Percentiles rank a stretch among this genome's conserved stretches.
Evolutionary conservation across 257 asterid species (phyloP).

Genomic region (Solanum ossicruentum): DNA sequence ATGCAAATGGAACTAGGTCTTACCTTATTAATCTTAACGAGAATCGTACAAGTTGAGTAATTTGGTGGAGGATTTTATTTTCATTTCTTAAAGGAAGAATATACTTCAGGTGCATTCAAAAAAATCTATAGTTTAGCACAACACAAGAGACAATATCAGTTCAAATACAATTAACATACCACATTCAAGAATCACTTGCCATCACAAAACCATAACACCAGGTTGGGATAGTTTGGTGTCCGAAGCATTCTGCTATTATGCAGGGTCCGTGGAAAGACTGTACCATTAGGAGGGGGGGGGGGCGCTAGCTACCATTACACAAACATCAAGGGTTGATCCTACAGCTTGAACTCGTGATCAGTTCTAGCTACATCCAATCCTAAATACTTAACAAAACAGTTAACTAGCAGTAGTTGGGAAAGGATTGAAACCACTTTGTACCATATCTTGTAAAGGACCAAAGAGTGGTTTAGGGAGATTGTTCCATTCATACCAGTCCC

Average conservation of each 20-base stretch:
- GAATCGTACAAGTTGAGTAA: no score
- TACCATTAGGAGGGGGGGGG: not conserved
- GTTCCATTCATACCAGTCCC: constrained; percentile 74
- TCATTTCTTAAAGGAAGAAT: no score
- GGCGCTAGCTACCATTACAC: not conserved
- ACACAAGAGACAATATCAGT: not conserved
- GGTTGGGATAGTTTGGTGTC: rapidly evolving
- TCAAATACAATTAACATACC: not conserved
- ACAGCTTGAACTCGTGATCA: not conserved
- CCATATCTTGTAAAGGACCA: constrained; percentile 28
- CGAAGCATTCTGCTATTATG: not conserved
- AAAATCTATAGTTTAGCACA: not conserved
- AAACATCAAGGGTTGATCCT: not conserved
- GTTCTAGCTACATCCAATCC: not conserved
- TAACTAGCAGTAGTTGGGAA: constrained; percentile 12
- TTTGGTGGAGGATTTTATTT: no score
- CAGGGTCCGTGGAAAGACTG: not conserved
- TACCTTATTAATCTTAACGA: no score
- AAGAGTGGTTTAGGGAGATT: constrained; percentile 60
- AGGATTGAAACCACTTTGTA: constrained; percentile 33
- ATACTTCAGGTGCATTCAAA: no score
- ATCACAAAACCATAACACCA: not conserved
- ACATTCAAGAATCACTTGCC: not conserved
- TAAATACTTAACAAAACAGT: not conserved
- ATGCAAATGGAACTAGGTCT: no score